Evolutionary conservation across 768 basidiomycete genomes (phyloP), one percentile per base, ranked within the genome.

Genomic region (Postia placenta): DNA sequence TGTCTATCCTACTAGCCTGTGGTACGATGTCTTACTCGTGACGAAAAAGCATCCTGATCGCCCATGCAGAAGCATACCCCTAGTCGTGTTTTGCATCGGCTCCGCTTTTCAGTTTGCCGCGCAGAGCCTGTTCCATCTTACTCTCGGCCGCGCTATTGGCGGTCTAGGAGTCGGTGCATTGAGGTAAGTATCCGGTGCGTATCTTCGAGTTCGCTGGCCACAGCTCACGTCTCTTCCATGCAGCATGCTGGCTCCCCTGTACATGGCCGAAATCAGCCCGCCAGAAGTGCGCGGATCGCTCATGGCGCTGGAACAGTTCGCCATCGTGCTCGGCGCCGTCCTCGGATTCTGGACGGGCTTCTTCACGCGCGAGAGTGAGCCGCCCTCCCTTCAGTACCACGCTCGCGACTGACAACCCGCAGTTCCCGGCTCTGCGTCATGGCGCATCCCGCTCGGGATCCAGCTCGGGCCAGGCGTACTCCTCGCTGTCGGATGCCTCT

Each of bases 281-380:
- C 87, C 88, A 0, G 87, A 89, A 64, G 73, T 85, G 0, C 76
- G 89, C 14, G 88, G 88, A 9, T 87, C 87, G 0, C 74, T 92
- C 17, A 74, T 90, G 66, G 81, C 87, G 1, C 70, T 92, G 2
- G 88, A 92, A 57, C 88, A 91, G 50, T 74, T 89, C 37, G 79
- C 84, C 17, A 92, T 92, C 43, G 87, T 91, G 12, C 67, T 85
- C 0, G 89, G 88, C 2, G 87, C 89, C 4, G 87, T 92, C 0
- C 66, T 87, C 12, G 88, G 88, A 2, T 92, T 91, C 57, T 91
- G 89, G 88, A 75, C 78, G 3, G 89, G 88, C 0, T 92, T 85
- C 59, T 58, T 78, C 38, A 91, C 87, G 0, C 79, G 88, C 12
- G 63, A 74, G 19, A 58, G 85, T 86, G 57, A 28, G 79, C 66